Base-by-base conservation (phyloP, 1,284 basidiomycete genomes). In the Ustilago lituana region DNA sequence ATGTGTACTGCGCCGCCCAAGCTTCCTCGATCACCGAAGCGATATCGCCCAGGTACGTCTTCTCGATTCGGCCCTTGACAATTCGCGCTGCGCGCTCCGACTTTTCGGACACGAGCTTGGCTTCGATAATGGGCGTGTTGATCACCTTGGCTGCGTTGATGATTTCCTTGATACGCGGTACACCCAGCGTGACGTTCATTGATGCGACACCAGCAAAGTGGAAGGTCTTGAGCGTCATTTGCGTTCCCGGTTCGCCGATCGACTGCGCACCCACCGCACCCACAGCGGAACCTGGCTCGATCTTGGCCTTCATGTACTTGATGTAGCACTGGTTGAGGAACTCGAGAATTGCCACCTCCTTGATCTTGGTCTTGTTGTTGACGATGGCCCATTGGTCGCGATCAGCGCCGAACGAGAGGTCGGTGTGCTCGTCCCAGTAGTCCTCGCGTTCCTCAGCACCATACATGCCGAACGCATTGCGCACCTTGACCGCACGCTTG, bases 171-270 rank as follows among this genome's bases (percentile, higher is more conserved):
- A 99, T 98, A 82, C 96, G 94, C 20, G 96, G 96, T 11, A 98
- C 96, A 86, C 96, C 96, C 36, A 98, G 88, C 1, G 96, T 99
- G 74, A 99, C 93, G 85, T 98, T 98, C 96, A 98, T 99, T 31
- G 94, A 96, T 11, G 96, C 96, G 69, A 99, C 94, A 86, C 96
- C 96, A 78, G 96, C 96, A 84, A 98, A 98, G 86, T 99, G 96
- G 89, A 99, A 99, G 62, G 96, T 98, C 84, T 98, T 99, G 72
- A 98, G 84, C 7, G 96, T 98, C 96, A 99, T 98, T 82, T 99
- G 96, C 3, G 96, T 99, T 55, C 96, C 96, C 1, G 96, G 96
- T 83, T 99, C 96, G 82, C 96, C 96, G 70, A 99, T 98, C 7
- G 96, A 98, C 82, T 99, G 96, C 1, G 96, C 96, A 15, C 96